A percentile compares a stretch with the other conserved stretches of the same genome.
These are phyloP conservation scores for Begonia fuchsioides DNA, from an alignment of 306 rosid species.

Conservation along the genomic window DNA sequence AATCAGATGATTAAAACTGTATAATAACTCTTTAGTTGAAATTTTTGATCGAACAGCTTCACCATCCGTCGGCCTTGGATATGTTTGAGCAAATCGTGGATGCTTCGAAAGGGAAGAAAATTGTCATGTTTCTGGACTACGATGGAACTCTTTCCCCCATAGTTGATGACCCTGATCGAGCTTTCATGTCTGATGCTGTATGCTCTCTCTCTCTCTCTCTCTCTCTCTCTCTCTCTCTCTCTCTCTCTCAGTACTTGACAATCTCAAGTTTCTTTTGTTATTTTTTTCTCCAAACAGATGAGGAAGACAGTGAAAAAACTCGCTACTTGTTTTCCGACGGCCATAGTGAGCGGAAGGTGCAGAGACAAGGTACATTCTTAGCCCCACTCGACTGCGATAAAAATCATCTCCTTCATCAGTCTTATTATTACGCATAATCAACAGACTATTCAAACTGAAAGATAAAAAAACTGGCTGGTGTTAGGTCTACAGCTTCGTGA, in stretches of 20 bases:
- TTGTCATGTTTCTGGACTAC: conserved; percentile 18
- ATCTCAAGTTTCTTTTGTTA: background rate
- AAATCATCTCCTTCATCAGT: background rate
- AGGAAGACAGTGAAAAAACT: conserved; percentile 66
- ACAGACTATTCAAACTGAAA: background rate
- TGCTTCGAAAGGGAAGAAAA: background rate
- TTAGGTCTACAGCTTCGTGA: conserved; percentile 69
- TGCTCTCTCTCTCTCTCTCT: conserved; percentile 5
- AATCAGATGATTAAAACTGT: background rate
- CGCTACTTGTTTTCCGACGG: conserved; percentile 76
- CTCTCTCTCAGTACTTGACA: background rate
- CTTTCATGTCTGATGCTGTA: conserved; percentile 76
- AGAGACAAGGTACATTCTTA: conserved; percentile 58
- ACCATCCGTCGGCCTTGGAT: too few species aligned
- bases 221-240: background rate
- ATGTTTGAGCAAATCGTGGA: background rate
- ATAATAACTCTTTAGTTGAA: background rate
- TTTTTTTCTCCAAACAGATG: conserved; percentile 40
- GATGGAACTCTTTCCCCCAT: conserved; percentile 95
- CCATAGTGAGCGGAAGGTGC: conserved; percentile 91
- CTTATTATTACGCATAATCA: background rate
- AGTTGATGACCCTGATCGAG: conserved; percentile 71
- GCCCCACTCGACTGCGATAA: background rate
- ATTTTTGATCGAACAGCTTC: too few species aligned
- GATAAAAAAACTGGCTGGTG: background rate